phyloP scores from a whole-genome alignment of 257 asterid genomes.

The Salvia splendens region DNA sequence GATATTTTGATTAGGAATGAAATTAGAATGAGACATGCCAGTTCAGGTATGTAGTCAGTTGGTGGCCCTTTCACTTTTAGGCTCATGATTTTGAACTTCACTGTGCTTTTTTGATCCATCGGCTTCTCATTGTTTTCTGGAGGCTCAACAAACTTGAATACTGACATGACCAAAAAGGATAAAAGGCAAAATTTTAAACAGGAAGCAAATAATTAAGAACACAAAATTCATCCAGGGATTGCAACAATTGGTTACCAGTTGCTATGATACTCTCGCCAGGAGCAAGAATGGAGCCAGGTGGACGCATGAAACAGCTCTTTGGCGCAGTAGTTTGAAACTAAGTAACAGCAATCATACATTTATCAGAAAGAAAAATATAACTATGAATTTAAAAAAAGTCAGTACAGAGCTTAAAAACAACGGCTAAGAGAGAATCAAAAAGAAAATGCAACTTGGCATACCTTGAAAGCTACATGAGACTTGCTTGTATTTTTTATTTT shows the following conservation, averaged over 20 bases:
- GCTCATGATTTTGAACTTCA: constrained; percentile 96
- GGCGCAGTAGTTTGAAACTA: constrained; percentile 99
- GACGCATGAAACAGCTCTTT: constrained; percentile 96
- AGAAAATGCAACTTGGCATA: constrained; percentile 28
- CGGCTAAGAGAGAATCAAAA: not conserved
- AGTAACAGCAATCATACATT: constrained; percentile 31
- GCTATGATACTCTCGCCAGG: constrained; percentile 93
- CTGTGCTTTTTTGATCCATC: constrained; percentile 85
- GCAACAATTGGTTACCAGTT: constrained; percentile 53
- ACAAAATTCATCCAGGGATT: not conserved
- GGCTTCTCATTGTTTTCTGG: constrained; percentile 94
- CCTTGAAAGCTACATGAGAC: constrained; percentile 95
- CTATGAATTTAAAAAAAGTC: not conserved
- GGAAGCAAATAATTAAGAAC: not conserved
- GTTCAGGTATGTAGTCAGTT: constrained; percentile 85
- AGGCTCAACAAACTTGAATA: constrained; percentile 91
- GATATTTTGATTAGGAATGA: not conserved
- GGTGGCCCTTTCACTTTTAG: constrained; percentile 80
- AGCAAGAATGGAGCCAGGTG: constrained; percentile 90
- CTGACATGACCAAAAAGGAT: constrained; percentile 42
- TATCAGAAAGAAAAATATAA: constrained; percentile 18
- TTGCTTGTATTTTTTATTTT: constrained; percentile 88
- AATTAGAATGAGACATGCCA: constrained; percentile 58
- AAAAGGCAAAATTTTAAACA: constrained; percentile 1
- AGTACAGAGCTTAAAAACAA: not conserved